Percentiles rank a stretch among this genome's conserved stretches.
phyloP scores from a whole-genome alignment of 768 basidiomycete species.

The Gelatoporia subvermispora region DNA sequence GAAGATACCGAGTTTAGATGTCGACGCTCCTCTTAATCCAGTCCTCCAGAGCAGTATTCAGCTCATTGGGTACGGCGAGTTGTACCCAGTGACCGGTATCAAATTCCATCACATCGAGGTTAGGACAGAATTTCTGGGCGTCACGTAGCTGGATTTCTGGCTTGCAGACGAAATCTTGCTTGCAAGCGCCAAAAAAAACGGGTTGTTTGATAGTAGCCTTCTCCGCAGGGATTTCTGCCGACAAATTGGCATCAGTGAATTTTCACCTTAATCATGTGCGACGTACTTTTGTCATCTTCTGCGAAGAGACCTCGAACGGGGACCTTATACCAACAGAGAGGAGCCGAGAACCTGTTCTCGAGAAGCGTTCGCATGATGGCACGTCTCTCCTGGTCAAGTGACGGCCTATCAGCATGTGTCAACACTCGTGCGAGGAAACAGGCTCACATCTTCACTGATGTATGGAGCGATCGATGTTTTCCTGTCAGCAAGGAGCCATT shows the following conservation, averaged over 20 bases:
- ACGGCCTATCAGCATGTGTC: background rate
- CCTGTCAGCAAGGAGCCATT: constrained; percentile 24
- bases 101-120: constrained; percentile 26
- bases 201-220: constrained; percentile 29
- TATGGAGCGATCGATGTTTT: constrained; percentile 24
- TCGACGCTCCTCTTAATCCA: constrained; percentile 29
- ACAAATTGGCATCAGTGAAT: background rate
- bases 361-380: constrained; percentile 18
- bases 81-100: constrained; percentile 36
- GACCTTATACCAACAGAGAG: constrained; percentile 35
- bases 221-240: constrained; percentile 13
- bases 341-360: constrained; percentile 27
- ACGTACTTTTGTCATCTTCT: constrained; percentile 25
- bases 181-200: constrained; percentile 32
- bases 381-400: constrained; percentile 17
- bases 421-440: no score
- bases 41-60: constrained; percentile 31
- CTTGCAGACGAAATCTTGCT: constrained; percentile 30
- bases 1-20: no score
- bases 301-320: constrained; percentile 24
- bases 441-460: constrained; percentile 28
- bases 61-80: constrained; percentile 28
- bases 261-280: background rate
- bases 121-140: constrained; percentile 25
- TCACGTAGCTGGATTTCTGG: constrained; percentile 17